A percentile compares a stretch with the other conserved stretches of the same genome.
These are phyloP conservation scores for Vigna nakashimae DNA, from an alignment of 306 rosid genomes.

Conservation along the genomic window DNA sequence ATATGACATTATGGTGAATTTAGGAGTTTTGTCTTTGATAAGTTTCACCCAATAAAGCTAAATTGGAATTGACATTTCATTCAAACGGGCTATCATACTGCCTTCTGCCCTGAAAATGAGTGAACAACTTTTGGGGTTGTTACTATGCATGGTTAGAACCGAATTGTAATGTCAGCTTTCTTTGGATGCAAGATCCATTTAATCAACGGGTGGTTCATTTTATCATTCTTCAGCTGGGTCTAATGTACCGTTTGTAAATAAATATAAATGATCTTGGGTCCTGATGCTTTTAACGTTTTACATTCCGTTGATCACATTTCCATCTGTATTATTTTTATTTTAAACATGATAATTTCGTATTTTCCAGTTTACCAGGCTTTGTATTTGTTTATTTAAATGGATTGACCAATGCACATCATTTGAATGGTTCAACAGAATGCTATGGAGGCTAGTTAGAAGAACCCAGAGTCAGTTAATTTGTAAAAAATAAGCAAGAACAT, in stretches of 20 bases:
- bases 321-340: background rate
- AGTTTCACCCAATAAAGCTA: constrained; percentile 16
- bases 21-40: constrained; percentile 3
- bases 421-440: constrained; percentile 25
- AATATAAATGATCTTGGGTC: constrained; percentile 12
- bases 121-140: background rate
- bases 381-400: constrained; percentile 40
- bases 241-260: background rate
- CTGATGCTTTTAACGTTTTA: too few species aligned
- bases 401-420: constrained; percentile 30
- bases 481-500: constrained; percentile 43
- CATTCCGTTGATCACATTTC: constrained; percentile 8
- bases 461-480: constrained; percentile 37
- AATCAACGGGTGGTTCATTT: background rate
- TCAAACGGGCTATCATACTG: background rate
- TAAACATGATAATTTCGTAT: constrained; percentile 23
- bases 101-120: background rate
- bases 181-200: constrained; percentile 33
- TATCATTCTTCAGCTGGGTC: constrained; percentile 14
- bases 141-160: background rate
- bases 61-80: constrained; percentile 13
- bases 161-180: background rate
- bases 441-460: constrained; percentile 49
- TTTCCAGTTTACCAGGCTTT: constrained; percentile 40
- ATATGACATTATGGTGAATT: constrained; percentile 25